Evolutionary conservation across 805 yeast genomes (phyloP).

Genomic region (Starmerella apis): DNA sequence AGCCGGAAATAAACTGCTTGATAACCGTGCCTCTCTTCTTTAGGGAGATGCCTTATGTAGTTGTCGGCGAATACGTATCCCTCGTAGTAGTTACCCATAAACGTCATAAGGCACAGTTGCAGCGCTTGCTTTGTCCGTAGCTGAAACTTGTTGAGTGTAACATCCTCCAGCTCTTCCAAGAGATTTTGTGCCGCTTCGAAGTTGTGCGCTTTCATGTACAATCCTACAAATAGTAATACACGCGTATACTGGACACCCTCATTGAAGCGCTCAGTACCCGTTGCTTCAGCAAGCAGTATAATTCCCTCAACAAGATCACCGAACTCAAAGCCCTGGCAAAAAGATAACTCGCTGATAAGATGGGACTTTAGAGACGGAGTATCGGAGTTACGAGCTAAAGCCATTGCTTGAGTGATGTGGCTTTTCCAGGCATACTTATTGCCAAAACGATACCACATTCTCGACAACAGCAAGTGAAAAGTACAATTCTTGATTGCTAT

Average conservation of each 20-base stretch:
- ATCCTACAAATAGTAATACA: background rate
- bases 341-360: background rate
- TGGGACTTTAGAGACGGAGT: background rate
- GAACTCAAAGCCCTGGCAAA: conserved; percentile 2
- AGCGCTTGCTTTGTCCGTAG: background rate
- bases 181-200: background rate
- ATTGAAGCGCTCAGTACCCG: background rate
- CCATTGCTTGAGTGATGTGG: background rate
- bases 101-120: background rate
- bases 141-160: conserved; percentile 1
- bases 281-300: background rate
- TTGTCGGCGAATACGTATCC: background rate
- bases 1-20: background rate
- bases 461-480: background rate
- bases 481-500: background rate
- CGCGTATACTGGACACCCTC: background rate
- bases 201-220: conserved; percentile 5
- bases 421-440: background rate
- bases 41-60: background rate
- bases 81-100: background rate
- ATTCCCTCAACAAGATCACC: background rate
- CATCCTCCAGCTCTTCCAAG: background rate
- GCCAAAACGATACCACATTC: conserved; percentile 1
- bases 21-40: background rate
- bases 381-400: background rate